Evolutionary conservation across 805 yeast species (phyloP), one percentile per base, ranked within the genome.

Genomic region (Alloascoidea africana): DNA sequence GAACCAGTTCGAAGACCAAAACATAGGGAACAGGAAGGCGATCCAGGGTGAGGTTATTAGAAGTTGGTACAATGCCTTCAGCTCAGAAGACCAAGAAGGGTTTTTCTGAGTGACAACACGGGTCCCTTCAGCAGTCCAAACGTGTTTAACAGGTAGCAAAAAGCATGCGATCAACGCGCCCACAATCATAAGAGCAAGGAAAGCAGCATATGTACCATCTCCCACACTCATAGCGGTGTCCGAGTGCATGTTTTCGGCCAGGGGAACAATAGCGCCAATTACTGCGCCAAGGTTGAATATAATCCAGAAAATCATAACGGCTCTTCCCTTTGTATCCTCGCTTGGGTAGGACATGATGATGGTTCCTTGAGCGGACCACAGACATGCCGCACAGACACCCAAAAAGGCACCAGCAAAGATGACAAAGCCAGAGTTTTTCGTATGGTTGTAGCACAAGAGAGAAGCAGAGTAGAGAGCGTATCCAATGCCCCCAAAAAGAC

Each of bases 1-100:
- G 58, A 72, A 74, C 75, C 75, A 74, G 59, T 74, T 74, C 27
- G 80, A 70, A 18, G 76, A 63, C 45, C 70, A 67, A 51, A 73
- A 74, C 69, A 71, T 64, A 34, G 81, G 81, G 62, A 75, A 66
- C 51, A 72, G 47, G 17, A 66, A 51, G 36, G 65, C 48, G 37
- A 73, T 66, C 50, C 55, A 59, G 36, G 70, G 70, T 46, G 66
- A 67, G 16, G 42, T 44, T 38, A 46, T 49, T 42, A 68, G 56
- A 36, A 62, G 52, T 33, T 48, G 47, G 42, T 50, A 51, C 46
- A 71, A 57, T 34, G 60, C 70, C 13, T 45, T 41, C 34, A 71
- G 38, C 47, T 72, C 78, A 16, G 59, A 51, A 45, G 56, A 55
- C 61, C 67, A 56, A 44, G 64, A 49, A 8, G 74, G 73, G 49